Conservation (phyloP, 441 rosid species). For the Metrosideros polymorpha region DNA sequence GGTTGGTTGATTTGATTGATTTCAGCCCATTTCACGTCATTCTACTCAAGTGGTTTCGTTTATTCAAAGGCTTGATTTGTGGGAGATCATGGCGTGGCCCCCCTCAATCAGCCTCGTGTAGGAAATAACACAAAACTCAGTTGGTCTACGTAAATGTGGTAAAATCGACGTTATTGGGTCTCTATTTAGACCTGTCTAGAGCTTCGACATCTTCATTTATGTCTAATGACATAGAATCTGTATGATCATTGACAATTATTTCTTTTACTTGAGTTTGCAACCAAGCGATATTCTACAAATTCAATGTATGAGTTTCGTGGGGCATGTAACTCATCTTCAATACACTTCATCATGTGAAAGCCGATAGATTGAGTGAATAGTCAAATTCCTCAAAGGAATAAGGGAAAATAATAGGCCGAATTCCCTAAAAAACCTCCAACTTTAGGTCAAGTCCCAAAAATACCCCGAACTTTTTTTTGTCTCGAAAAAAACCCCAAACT, state of each 20-base stretch:
- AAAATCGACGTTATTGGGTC: not conserved
- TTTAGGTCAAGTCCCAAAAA: no score
- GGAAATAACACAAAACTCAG: not conserved
- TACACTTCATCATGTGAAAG: not conserved
- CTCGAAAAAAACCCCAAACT: no score
- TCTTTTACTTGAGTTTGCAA: not conserved
- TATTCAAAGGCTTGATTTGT: not conserved
- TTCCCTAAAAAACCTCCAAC: no score
- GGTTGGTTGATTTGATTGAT: conserved; percentile 24
- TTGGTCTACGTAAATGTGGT: not conserved
- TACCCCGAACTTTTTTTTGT: no score
- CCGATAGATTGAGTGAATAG: not conserved
- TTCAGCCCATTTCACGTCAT: conserved; percentile 17
- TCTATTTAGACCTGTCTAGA: not conserved
- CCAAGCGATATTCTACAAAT: not conserved
- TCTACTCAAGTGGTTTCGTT: not conserved
- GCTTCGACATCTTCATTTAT: not conserved
- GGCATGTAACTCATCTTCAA: not conserved
- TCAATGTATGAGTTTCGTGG: not conserved
- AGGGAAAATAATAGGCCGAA: no score
- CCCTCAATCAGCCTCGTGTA: conserved; percentile 19
- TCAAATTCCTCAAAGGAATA: not conserved
- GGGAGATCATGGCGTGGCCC: conserved; percentile 17
- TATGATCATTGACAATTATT: not conserved
- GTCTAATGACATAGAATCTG: not conserved